phyloP scores from a whole-genome alignment of 1,284 basidiomycete species.

The Leccinum fuscescens region DNA sequence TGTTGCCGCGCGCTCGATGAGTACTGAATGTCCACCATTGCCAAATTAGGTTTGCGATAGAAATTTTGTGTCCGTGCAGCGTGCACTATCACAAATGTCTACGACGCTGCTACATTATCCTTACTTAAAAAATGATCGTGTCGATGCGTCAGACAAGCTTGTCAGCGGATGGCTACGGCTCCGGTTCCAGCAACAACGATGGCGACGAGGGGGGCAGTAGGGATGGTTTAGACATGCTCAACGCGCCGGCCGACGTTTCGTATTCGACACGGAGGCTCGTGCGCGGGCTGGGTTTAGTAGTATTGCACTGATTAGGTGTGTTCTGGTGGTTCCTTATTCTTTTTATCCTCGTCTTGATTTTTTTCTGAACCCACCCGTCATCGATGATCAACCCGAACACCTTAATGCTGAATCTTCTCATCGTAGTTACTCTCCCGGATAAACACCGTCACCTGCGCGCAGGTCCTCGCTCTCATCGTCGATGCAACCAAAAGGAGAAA shows the following conservation, averaged over 20 bases:
- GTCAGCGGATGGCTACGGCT: slow-evolving; percentile 48
- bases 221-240: slow-evolving; percentile 59
- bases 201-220: slow-evolving; percentile 36
- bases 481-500: slow-evolving; percentile 68
- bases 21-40: slow-evolving; percentile 13
- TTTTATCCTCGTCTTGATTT: not conserved
- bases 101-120: slow-evolving; percentile 88
- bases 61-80: slow-evolving; percentile 13
- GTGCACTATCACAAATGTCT: slow-evolving; percentile 48
- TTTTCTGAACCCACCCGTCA: not conserved
- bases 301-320: slow-evolving; percentile 91
- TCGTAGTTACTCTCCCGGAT: slow-evolving; percentile 77
- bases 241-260: slow-evolving; percentile 79
- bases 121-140: slow-evolving; percentile 75
- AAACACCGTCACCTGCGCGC: slow-evolving; percentile 70
- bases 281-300: slow-evolving; percentile 83
- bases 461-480: slow-evolving; percentile 72
- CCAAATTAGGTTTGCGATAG: not conserved
- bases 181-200: not conserved
- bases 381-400: not conserved
- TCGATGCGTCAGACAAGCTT: slow-evolving; percentile 86
- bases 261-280: slow-evolving; percentile 85
- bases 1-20: too few species aligned
- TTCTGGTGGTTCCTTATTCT: not conserved
- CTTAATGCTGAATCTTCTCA: not conserved